Evolutionary conservation across 176 grass and related monocot genomes (phyloP).

Genomic region (Metroxylon sagu): DNA sequence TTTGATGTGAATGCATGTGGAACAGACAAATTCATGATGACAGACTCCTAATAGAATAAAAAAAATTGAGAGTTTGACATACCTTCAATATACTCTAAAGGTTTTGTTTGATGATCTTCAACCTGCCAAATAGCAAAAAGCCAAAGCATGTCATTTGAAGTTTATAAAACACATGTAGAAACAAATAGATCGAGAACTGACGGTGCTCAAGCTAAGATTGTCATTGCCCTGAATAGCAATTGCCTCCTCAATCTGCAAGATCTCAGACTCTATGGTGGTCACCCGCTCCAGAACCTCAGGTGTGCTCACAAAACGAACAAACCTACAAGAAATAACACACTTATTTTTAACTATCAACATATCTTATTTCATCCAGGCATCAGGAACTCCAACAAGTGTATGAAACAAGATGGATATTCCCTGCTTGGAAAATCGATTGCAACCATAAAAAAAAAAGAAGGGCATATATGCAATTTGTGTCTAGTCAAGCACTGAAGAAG

Average conservation of each 20-base stretch:
- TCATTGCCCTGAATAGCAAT: slow-evolving; percentile 79
- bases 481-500: not conserved
- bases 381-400: too few species aligned
- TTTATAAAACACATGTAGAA: slow-evolving; percentile 11
- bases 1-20: too few species aligned
- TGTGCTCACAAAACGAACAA: slow-evolving; percentile 94
- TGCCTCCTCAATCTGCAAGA: slow-evolving; percentile 82
- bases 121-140: slow-evolving; percentile 39
- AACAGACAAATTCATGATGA: too few species aligned
- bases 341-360: not conserved
- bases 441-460: too few species aligned
- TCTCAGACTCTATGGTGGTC: slow-evolving; percentile 82
- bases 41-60: too few species aligned
- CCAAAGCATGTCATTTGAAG: slow-evolving; percentile 29
- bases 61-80: not conserved
- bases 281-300: slow-evolving; percentile 93
- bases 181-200: slow-evolving; percentile 26
- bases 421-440: too few species aligned
- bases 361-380: too few species aligned
- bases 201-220: slow-evolving; percentile 45
- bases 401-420: too few species aligned
- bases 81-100: slow-evolving; percentile 55
- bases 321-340: slow-evolving; percentile 32
- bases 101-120: slow-evolving; percentile 55
- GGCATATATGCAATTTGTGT: too few species aligned